A percentile compares a stretch with the other conserved stretches of the same genome.
Evolutionary conservation across 106 monocot species (phyloP).

Genomic region (Iris macrosiphon): DNA sequence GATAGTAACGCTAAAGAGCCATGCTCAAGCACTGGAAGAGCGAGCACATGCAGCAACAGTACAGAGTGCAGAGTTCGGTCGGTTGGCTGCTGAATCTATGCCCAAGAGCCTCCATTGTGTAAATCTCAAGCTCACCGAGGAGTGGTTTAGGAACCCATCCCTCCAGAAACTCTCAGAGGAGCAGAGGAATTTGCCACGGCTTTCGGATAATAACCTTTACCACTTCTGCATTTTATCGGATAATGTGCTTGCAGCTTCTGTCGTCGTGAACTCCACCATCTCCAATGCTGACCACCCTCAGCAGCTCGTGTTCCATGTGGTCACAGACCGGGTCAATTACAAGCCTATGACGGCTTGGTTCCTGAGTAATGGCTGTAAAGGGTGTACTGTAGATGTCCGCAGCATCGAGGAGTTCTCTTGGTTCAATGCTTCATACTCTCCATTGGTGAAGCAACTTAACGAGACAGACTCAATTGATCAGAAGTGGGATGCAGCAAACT

Average conservation of each 20-base stretch:
- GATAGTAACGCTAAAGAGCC: slow-evolving; percentile 39
- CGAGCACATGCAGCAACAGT: slow-evolving; percentile 38
- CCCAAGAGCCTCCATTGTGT: slow-evolving; percentile 51
- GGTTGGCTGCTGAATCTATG: slow-evolving; percentile 37
- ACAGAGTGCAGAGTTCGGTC: slow-evolving; percentile 43
- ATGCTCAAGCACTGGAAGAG: slow-evolving; percentile 48
- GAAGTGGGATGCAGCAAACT: slow-evolving; percentile 10
- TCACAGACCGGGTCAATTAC: slow-evolving; percentile 39
- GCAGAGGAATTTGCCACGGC: slow-evolving; percentile 27
- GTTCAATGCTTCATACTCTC: slow-evolving; percentile 52
- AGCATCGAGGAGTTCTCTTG: slow-evolving; percentile 43
- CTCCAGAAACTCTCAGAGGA: slow-evolving; percentile 31
- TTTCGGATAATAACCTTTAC: slow-evolving; percentile 53
- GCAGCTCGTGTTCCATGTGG: slow-evolving; percentile 60
- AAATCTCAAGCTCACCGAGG: slow-evolving; percentile 34
- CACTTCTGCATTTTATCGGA: slow-evolving; percentile 68
- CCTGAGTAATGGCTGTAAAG: slow-evolving; percentile 32
- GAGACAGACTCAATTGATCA: slow-evolving; percentile 9
- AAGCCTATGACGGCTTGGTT: slow-evolving; percentile 59
- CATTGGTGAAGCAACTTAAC: slow-evolving; percentile 21
- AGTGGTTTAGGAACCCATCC: slow-evolving; percentile 28
- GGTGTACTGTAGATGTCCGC: slow-evolving; percentile 30
- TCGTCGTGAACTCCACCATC: slow-evolving; percentile 57
- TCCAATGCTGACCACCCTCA: slow-evolving; percentile 54
- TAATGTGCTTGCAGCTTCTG: slow-evolving; percentile 59